Base-by-base conservation (phyloP, 2,329 filamentous ascomycete species). In the Thermothelomyces thermophilus region DNA sequence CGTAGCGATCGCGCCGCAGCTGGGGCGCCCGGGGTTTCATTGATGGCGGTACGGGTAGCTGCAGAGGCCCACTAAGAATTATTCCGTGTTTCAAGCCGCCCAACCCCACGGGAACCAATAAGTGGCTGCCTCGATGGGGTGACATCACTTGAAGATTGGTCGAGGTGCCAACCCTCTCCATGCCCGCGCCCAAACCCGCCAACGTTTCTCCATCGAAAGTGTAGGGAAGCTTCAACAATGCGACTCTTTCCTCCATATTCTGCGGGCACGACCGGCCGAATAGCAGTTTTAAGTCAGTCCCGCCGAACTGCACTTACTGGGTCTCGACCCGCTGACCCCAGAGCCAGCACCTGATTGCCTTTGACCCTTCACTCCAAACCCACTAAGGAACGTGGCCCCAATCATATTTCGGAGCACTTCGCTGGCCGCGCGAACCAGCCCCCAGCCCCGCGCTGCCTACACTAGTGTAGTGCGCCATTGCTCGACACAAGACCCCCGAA, bases 101-200 rank as follows among this genome's bases (percentile, higher is more conserved):
- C 37, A 5, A 5, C 40, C n/a, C 40, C 16, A 9, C 5, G 3
- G n/a, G 16, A 22, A n/a, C 48, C 42, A 50, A 52, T 52, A 35
- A 48, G 13, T 13, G 14, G 41, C 36, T 16, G 17, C 31, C 31
- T n/a, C 26, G 19, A 33, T 26, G 43, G 46, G 46, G 36, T 52
- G 50, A 52, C 50, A 52, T 52, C 50, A 52, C n/a, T 22, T 5
- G 34, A 22, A 22, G 10, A 17, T 36, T 28, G 20, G 46, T 17
- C 30, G 11, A 24, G 39, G 26, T 11, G 39, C 24, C 14, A 20
- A 16, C 37, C 30, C 13, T n/a, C 8, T 24, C 30, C 16, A 13
- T 7, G 7, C 14, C 20, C 11, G 19, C 22, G 8, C 28, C 14
- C 30, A 9, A 10, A 33, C 14, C 28, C 5, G 10, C 41, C 11